Evolutionary conservation across 768 basidiomycete genomes (phyloP).

Genomic region (Phylloporus sp.): DNA sequence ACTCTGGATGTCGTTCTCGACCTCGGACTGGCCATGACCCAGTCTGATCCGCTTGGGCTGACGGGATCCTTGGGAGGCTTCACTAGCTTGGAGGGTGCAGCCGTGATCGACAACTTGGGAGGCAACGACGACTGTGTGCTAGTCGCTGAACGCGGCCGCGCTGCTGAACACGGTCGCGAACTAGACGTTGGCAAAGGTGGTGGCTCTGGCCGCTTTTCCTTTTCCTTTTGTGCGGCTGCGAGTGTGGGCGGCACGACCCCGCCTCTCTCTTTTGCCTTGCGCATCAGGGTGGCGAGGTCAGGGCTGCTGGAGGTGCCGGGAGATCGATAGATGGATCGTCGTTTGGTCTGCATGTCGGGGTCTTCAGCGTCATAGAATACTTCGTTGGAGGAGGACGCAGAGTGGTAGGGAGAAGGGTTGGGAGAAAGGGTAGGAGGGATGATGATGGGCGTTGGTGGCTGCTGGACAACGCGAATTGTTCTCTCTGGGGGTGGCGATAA

Average conservation of each 20-base stretch:
- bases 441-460: constrained; percentile 58
- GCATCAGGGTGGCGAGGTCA: constrained; percentile 81
- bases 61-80: constrained; percentile 28
- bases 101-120: constrained; percentile 36
- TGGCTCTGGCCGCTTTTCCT: constrained; percentile 37
- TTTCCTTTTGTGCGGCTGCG: constrained; percentile 25
- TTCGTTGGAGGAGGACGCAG: constrained; percentile 53
- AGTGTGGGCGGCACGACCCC: constrained; percentile 36
- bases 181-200: constrained; percentile 34
- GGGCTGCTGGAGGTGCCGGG: constrained; percentile 89
- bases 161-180: constrained; percentile 26
- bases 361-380: constrained; percentile 65
- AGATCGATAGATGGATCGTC: constrained; percentile 83
- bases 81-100: constrained; percentile 19
- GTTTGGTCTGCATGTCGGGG: constrained; percentile 64
- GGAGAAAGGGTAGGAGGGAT: constrained; percentile 69
- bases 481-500: constrained; percentile 39
- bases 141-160: constrained; percentile 43
- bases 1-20: constrained; percentile 40
- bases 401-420: constrained; percentile 32
- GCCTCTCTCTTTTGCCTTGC: constrained; percentile 75
- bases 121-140: constrained; percentile 30
- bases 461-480: constrained; percentile 34
- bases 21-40: constrained; percentile 47
- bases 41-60: constrained; percentile 40